A percentile compares a stretch with the other conserved stretches of the same genome.
These are phyloP conservation scores for Penicillium sp. DNA, from an alignment of 2,329 filamentous ascomycete species.

Conservation along the genomic window DNA sequence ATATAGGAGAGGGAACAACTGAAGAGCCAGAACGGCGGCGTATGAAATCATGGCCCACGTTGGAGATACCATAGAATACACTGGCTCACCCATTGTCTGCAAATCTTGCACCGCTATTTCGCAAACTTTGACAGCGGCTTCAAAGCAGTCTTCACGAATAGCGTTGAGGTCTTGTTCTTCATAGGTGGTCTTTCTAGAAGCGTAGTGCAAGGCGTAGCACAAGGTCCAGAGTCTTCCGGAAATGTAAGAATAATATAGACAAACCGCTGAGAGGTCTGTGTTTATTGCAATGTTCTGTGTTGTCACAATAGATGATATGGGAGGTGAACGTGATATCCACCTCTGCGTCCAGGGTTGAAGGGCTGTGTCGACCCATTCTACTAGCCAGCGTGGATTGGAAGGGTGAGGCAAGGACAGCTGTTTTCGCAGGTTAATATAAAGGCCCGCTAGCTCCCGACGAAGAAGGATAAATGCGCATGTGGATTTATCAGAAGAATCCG, in stretches of 20 bases:
- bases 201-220: slow-evolving; percentile 23
- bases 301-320: background rate
- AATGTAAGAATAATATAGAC: slow-evolving; percentile 25
- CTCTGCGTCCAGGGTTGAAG: slow-evolving; percentile 21
- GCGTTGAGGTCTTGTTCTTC: slow-evolving; percentile 15
- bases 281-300: background rate
- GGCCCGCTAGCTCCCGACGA: slow-evolving; percentile 17
- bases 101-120: slow-evolving; percentile 25
- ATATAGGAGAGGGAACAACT: slow-evolving; percentile 23
- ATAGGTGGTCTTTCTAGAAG: slow-evolving; percentile 11
- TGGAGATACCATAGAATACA: slow-evolving; percentile 30
- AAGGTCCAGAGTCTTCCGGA: slow-evolving; percentile 27
- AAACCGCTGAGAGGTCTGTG: slow-evolving; percentile 10
- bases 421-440: slow-evolving; percentile 19
- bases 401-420: slow-evolving; percentile 14
- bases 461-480: slow-evolving; percentile 28
- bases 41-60: slow-evolving; percentile 33
- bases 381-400: slow-evolving; percentile 22
- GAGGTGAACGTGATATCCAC: slow-evolving; percentile 17
- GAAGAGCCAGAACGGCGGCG: slow-evolving; percentile 24
- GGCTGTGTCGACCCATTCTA: slow-evolving; percentile 19
- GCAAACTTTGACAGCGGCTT: slow-evolving; percentile 24
- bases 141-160: slow-evolving; percentile 23
- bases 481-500: slow-evolving; percentile 25
- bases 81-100: slow-evolving; percentile 21